phyloP scores from a whole-genome alignment of 2,329 filamentous ascomycete species.

The Talaromyces pinophilus region DNA sequence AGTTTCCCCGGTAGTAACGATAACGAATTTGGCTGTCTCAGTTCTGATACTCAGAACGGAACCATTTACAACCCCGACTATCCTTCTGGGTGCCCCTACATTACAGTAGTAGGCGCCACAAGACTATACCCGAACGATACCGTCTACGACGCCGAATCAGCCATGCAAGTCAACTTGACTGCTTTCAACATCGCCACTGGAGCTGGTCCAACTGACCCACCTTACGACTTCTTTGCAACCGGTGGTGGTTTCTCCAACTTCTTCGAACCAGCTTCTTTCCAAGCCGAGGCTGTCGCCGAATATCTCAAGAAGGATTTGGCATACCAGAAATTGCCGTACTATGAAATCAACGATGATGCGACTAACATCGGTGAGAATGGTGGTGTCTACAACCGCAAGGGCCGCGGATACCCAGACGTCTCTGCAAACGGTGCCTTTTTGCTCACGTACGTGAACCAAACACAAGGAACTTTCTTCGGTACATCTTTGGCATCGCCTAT shows the following conservation, averaged over 20 bases:
- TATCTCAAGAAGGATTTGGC: conserved; percentile 33
- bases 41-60: conserved; percentile 20
- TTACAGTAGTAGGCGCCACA: conserved; percentile 50
- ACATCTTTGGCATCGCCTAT: conserved; percentile 18
- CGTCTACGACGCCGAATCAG: conserved; percentile 17
- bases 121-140: conserved; percentile 13
- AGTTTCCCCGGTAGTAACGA: conserved; percentile 43
- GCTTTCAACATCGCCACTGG: conserved; percentile 27
- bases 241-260: conserved; percentile 53
- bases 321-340: conserved; percentile 17
- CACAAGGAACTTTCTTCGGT: conserved; percentile 15
- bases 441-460: conserved; percentile 17
- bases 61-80: conserved; percentile 54
- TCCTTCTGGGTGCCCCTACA: conserved; percentile 55
- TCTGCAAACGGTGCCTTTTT: conserved; percentile 20
- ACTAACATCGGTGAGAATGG: conserved; percentile 19
- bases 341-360: conserved; percentile 9
- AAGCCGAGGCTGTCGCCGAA: conserved; percentile 42
- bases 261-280: conserved; percentile 48
- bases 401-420: conserved; percentile 22
- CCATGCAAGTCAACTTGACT: conserved; percentile 21
- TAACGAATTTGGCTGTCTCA: conserved; percentile 30
- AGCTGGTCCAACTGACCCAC: conserved; percentile 29
- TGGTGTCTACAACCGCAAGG: conserved; percentile 20
- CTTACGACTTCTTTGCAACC: conserved; percentile 34